These are phyloP conservation scores for Yamadazyma mexicana DNA, from an alignment of 1,139 yeast species.

Conservation along the genomic window DNA sequence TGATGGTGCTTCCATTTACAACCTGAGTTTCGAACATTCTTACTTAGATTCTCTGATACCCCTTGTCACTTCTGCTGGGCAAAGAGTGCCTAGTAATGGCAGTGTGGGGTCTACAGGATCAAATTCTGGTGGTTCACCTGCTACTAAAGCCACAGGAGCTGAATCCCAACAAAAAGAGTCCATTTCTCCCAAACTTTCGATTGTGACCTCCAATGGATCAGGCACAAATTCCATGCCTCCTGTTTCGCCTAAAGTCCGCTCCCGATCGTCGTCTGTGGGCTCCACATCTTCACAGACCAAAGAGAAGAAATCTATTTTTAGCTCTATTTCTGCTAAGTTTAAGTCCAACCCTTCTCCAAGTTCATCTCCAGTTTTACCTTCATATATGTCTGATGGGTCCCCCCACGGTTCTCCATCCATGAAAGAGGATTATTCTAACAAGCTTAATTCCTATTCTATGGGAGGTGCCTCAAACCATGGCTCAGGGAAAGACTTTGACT, in stretches of 20 bases:
- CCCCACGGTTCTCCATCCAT: neutral
- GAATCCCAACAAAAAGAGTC: too few species aligned
- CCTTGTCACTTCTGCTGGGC: neutral
- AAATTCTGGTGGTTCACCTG: constrained; percentile 4
- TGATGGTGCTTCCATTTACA: constrained; percentile 15
- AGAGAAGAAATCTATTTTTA: constrained; percentile 43
- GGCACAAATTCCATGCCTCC: neutral
- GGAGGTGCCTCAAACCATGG: constrained; percentile 8
- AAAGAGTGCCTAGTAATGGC: constrained; percentile 14
- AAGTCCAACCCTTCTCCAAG: constrained; percentile 23
- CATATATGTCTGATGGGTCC: neutral
- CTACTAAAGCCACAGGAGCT: neutral
- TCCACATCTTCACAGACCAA: constrained; percentile 16
- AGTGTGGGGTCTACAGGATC: constrained; percentile 8
- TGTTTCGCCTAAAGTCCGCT: constrained; percentile 12
- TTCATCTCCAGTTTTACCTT: constrained; percentile 6
- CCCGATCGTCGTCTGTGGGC: constrained; percentile 16
- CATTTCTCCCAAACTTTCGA: neutral
- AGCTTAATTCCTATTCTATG: constrained; percentile 8
- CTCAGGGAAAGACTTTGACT: neutral
- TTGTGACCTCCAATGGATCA: neutral
- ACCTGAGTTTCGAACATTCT: constrained; percentile 12
- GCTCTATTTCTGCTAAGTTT: constrained; percentile 57
- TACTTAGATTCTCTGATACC: constrained; percentile 8
- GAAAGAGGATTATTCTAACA: neutral